Evolutionary conservation across 2,329 filamentous ascomycete species (phyloP).

Genomic region (Capronia epimyces): DNA sequence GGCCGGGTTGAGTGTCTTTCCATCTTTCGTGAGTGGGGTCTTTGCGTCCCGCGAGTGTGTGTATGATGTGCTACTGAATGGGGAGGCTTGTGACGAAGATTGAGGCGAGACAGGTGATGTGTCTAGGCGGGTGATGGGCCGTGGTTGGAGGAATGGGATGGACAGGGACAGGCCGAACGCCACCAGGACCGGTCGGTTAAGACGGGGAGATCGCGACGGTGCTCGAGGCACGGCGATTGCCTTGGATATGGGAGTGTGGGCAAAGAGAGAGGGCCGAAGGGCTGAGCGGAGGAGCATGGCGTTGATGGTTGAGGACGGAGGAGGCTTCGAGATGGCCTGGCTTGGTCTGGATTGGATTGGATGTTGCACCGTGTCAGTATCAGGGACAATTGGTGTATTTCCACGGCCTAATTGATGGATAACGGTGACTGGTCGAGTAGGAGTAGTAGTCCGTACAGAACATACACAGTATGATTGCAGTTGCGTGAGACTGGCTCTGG

Average conservation of each 20-base stretch:
- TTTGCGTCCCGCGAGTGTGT: slow-evolving; percentile 25
- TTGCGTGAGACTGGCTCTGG: no score
- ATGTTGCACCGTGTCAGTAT: no score
- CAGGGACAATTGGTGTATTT: no score
- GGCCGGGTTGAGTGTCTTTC: slow-evolving; percentile 25
- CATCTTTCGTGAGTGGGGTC: slow-evolving; percentile 24
- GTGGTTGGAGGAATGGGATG: slow-evolving; percentile 23
- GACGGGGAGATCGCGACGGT: slow-evolving; percentile 8
- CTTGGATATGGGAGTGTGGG: slow-evolving; percentile 9
- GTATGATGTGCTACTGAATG: slow-evolving; percentile 23
- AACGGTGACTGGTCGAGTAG: no score
- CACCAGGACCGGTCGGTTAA: slow-evolving; percentile 19
- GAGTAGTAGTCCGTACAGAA: no score
- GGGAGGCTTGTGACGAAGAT: slow-evolving; percentile 6
- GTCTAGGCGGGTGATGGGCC: slow-evolving; percentile 17
- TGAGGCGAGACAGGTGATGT: slow-evolving; percentile 15
- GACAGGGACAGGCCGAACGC: slow-evolving; percentile 25
- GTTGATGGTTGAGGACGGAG: neutral
- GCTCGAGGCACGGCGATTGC: slow-evolving; percentile 5
- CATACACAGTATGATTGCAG: no score
- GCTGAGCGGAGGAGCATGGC: slow-evolving; percentile 24
- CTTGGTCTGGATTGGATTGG: no score
- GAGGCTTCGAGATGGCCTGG: neutral
- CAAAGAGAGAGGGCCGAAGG: slow-evolving; percentile 14
- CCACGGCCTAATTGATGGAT: no score